Base-by-base conservation (phyloP, 148 eudicot species). In the Camellia granthamiana region DNA sequence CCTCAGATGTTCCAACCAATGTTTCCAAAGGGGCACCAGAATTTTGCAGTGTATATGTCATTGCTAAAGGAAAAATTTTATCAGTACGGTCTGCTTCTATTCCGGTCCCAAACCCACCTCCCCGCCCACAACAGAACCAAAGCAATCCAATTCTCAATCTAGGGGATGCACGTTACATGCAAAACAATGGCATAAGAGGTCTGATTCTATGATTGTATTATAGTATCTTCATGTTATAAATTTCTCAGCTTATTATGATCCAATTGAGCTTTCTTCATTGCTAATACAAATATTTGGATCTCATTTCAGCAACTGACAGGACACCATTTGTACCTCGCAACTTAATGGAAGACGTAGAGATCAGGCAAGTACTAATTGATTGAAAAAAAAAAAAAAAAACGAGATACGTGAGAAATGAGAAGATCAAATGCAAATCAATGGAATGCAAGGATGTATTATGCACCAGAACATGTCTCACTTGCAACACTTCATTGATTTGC, bases 21-120 rank as follows among this genome's bases (percentile, higher is more conserved):
- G 85, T 92, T 21, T 74, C 82, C n/a, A 93, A 83, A 87, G 77
- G 72, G 15, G 91, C 89, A 56, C 94, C 98, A 9, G 97, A 93
- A 0, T 95, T 87, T 76, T 87, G 93, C 85, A 87, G 73, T 10
- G 93, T 94, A 2, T 91, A 91, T 66, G 79, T 89, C 56, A 89
- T 95, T 72, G 77, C 84, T 18, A 95, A 91, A 84, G 90, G 92
- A 8, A 93, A 90, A 77, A 74, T 91, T 42, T 16, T 87, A 77
- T 81, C 90, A 0, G 83, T 79, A 2, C 84, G 86, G 66, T 49
- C 81, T 1, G 94, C 97, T 52, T 58, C 89, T 6, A 80, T 75
- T 52, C 74, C 88, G 5, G 59, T 72, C 42, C 90, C 89, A 14
- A 87, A 72, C 55, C 78, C 74, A 3, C 30, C 55, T 14, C 75